Evolutionary conservation across 345 rosid species (phyloP).

Genomic region (Heritiera fomes): DNA sequence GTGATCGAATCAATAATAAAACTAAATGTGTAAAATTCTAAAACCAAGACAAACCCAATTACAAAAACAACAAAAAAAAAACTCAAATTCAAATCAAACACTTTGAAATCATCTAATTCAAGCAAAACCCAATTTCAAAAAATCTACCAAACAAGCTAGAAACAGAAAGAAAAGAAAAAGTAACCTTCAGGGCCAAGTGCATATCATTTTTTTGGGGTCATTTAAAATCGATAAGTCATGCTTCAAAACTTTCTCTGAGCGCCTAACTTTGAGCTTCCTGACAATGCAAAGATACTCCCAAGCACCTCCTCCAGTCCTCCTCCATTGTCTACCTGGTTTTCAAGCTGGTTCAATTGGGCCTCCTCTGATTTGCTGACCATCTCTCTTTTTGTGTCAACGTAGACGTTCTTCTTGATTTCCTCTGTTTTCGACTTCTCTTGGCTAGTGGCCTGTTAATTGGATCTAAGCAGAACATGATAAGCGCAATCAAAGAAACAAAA

Average conservation of each 20-base stretch:
- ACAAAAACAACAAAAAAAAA: neutral
- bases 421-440: neutral
- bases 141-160: conserved; percentile 18
- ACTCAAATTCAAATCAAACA: conserved; percentile 15
- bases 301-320: conserved; percentile 84
- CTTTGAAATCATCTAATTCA: conserved; percentile 2
- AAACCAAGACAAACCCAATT: neutral
- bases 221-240: conserved; percentile 80
- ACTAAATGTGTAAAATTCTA: neutral
- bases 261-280: conserved; percentile 92
- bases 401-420: conserved; percentile 23
- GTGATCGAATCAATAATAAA: neutral
- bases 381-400: conserved; percentile 19
- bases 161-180: conserved; percentile 9
- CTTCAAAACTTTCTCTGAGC: conserved; percentile 86
- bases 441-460: neutral
- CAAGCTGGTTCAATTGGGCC: conserved; percentile 61
- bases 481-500: too few species aligned
- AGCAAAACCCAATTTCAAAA: conserved; percentile 10
- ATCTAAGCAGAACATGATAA: too few species aligned
- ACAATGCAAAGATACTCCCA: conserved; percentile 94
- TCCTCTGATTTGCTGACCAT: conserved; percentile 98
- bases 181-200: conserved; percentile 81
- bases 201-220: conserved; percentile 69
- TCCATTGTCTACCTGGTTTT: conserved; percentile 88